Base-by-base conservation (phyloP, 805 yeast species). In the Candida quercuum region DNA sequence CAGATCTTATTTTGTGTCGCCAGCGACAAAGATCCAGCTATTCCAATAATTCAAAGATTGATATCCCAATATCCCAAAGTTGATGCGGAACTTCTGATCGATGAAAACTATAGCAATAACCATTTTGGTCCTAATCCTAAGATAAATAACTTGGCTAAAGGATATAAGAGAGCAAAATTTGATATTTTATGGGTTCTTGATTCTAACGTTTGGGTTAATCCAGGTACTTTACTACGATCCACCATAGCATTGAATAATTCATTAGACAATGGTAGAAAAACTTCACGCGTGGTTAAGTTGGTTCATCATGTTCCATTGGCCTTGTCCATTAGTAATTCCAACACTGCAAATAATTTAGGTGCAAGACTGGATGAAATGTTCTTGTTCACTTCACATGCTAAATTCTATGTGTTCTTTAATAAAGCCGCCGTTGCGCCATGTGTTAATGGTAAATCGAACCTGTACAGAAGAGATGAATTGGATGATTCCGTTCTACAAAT, bases 181-280 rank as follows among this genome's bases (percentile, higher is more conserved):
- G 95, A 87, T 52, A 71, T 83, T 15, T 47, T 88, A 11, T 87
- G 96, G 96, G 76, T 86, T 13, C 69, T 85, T 63, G 96, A 87
- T 60, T 78, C 89, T 20, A 87, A 87, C 51, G 93, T 85, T 6
- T 83, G 87, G 85, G 83, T 81, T 1, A 61, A 76, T 24, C 76
- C 81, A 1, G 75, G 80, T 18, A 71, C 87, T 1, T 61, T 87
- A 47, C 60, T 63, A 13, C 71, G 91, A 38, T 82, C 94, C 0
- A 81, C 86, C 5, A 53, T 48, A 37, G 69, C 80, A 4, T 58
- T 71, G 46, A 58, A 59, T 29, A 58, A 67, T 13, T 72, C 80
- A 28, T 54, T 67, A 19, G 77, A 78, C 40, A 76, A 79, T 48
- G 83, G 81, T 0, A 39, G 56, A 3, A 36, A 50, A 15, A 57